Base-by-base conservation (phyloP, 192 early-diverging fungal genomes). In the Coemansia sp. region DNA sequence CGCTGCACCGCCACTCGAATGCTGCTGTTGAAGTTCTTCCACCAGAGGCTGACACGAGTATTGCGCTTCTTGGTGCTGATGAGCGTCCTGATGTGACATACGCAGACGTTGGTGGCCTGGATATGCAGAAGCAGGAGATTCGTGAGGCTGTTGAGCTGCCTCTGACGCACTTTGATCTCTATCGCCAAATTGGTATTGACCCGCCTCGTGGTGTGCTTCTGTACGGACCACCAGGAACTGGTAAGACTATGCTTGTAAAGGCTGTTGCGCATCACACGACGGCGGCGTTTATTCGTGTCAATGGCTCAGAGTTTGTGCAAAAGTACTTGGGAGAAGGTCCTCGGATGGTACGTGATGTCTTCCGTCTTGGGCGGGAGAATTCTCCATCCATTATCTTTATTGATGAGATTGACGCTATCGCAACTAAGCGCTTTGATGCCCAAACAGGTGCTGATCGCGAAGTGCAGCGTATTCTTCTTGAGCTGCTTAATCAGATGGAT, bases 301-400 rank as follows among this genome's bases (percentile, higher is more conserved):
- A 93, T 30, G 96, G 97, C 52, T 97, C 95, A 46, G 97, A 99
- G 79, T 94, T 99, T 85, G 94, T 99, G 57, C 95, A 98, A 87
- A 99, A 99, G 82, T 99, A 99, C 76, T 82, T 99, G 20, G 96
- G 96, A 51, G 96, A 99, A 65, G 97, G 95, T 14, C 95, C 95
- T 23, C 89, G 95, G 51, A 95, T 98, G 91, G 97, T 98, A 6
- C 88, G 97, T 59, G 97, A 99, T 73, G 90, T 95, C 20, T 99
- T 99, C 89, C 82, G 95, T 27, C 78, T 99, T 59, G 97, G 95
- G 2, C 86, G 95, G 52, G 97, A 99, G 66, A 96, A 99, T 80
- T 93, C 97, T 33, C 97, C 97, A 6, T 86, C 93, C 8, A 98
- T 98, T 71, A 93, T 99, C 59, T 99, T 97, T 73, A 98, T 99